These are phyloP conservation scores for Paraconiothyrium brasiliense DNA, from an alignment of 2,329 filamentous ascomycete species.

Conservation along the genomic window DNA sequence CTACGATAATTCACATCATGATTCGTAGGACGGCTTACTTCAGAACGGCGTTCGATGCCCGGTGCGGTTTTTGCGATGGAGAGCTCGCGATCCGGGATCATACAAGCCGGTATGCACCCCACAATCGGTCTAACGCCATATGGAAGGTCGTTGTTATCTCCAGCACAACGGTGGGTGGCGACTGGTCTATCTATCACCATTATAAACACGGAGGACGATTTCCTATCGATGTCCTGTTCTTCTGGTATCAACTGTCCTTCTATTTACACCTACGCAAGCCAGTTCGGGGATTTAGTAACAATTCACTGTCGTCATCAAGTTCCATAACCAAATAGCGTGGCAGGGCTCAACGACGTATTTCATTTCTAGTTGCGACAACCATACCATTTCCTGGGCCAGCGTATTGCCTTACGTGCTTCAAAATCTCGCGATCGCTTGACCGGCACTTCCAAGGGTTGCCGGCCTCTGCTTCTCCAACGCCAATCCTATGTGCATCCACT, in stretches of 20 bases:
- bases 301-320: neutral
- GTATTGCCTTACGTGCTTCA: no score
- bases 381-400: no score
- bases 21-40: no score
- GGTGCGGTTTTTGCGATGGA: no score
- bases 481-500: neutral
- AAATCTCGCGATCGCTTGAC: no score
- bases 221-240: neutral
- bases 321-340: neutral
- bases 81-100: no score
- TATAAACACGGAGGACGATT: no score
- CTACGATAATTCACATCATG: neutral
- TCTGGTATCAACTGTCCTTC: neutral
- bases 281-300: neutral
- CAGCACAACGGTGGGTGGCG: neutral
- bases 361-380: no score
- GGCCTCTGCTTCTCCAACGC: no score
- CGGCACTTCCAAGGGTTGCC: no score
- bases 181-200: neutral
- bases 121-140: slow-evolving; percentile 4
- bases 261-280: neutral
- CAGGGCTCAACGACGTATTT: neutral
- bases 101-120: neutral
- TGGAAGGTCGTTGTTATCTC: slow-evolving; percentile 11
- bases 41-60: no score